Evolutionary conservation across 306 rosid species (phyloP).

Genomic region (Cucumis melo): DNA sequence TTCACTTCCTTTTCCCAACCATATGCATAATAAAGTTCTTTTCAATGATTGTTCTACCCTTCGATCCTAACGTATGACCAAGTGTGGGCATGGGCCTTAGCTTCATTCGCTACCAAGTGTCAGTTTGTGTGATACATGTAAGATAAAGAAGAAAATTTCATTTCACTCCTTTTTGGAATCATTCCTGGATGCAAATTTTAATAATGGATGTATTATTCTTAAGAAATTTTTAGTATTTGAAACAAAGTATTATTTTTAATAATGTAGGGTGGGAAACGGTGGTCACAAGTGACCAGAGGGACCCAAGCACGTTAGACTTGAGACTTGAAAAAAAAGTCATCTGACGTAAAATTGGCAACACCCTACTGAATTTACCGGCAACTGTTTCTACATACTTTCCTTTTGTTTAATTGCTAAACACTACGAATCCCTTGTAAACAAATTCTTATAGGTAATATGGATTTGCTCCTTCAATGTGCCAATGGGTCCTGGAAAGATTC

Average conservation of each 20-base stretch:
- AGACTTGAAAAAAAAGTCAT: not conserved
- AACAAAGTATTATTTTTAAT: no score
- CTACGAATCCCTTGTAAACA: not conserved
- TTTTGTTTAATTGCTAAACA: not conserved
- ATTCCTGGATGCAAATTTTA: no score
- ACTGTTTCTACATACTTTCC: not conserved
- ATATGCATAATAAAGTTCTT: not conserved
- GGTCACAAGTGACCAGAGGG: no score
- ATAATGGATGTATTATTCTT: no score
- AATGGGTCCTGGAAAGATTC: constrained; percentile 93
- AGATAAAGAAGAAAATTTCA: not conserved
- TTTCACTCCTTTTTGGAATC: no score
- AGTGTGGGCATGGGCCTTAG: not conserved
- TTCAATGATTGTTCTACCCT: not conserved
- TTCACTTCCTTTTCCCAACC: not conserved
- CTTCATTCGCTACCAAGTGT: not conserved
- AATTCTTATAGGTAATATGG: constrained; percentile 37
- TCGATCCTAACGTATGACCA: not conserved
- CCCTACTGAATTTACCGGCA: not conserved
- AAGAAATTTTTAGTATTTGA: no score
- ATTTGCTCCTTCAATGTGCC: constrained; percentile 92
- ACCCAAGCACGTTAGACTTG: no score
- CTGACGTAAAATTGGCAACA: not conserved
- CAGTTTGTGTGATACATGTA: no score
- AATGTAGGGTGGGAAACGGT: no score